These are phyloP conservation scores for Xylaria scruposa DNA, from an alignment of 495 filamentous ascomycete species.

Conservation along the genomic window DNA sequence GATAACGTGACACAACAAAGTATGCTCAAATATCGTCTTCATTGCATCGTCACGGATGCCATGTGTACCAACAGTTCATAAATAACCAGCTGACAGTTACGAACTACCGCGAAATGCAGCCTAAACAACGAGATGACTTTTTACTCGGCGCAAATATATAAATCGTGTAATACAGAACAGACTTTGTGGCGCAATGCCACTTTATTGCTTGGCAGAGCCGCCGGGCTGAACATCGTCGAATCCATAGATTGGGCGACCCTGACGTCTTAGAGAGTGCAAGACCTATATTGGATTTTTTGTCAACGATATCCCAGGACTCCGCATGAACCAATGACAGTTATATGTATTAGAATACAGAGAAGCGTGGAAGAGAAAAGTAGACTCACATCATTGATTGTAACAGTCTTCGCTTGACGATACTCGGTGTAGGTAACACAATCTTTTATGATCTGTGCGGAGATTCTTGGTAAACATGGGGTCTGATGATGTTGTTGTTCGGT, in stretches of 20 bases:
- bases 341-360: background rate
- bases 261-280: conserved; percentile 60
- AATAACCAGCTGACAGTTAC: background rate
- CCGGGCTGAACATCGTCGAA: conserved; percentile 47
- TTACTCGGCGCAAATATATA: background rate
- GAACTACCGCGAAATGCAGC: background rate
- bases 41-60: background rate
- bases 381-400: conserved; percentile 70
- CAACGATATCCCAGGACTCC: background rate
- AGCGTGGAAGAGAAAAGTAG: background rate
- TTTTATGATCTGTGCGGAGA: conserved; percentile 54
- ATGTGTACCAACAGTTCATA: background rate
- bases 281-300: conserved; percentile 54
- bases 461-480: background rate
- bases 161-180: background rate
- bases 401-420: conserved; percentile 61
- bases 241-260: conserved; percentile 58
- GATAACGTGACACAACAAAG: background rate
- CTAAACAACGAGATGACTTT: background rate
- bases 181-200: background rate
- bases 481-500: background rate
- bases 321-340: background rate
- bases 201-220: background rate
- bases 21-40: background rate
- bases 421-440: conserved; percentile 61